phyloP scores from a whole-genome alignment of 1,284 basidiomycete genomes.

The Ceratobasidium sp. region DNA sequence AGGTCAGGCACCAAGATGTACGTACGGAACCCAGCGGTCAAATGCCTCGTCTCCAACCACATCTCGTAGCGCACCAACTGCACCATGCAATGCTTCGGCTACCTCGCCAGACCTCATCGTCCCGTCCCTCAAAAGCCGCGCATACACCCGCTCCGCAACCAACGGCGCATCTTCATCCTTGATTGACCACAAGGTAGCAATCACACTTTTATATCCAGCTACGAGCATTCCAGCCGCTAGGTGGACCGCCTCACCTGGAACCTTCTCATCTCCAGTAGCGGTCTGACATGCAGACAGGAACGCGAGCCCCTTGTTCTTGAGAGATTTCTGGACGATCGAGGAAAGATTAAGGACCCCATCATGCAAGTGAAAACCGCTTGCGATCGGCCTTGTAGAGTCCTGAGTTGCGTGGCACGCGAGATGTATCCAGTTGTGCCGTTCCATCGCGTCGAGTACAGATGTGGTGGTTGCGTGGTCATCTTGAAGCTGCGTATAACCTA shows the following conservation, averaged over 20 bases:
- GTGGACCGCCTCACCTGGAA: slow-evolving; percentile 34
- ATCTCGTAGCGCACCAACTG: neutral
- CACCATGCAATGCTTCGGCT: neutral
- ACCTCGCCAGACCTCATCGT: no score
- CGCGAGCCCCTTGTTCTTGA: slow-evolving; percentile 28
- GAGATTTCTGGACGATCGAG: neutral
- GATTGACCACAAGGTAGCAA: slow-evolving; percentile 33
- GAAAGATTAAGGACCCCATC: neutral
- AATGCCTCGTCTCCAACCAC: neutral
- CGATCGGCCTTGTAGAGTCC: neutral
- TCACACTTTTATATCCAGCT: slow-evolving; percentile 14
- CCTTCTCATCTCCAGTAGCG: slow-evolving; percentile 9
- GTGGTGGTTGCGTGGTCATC: neutral
- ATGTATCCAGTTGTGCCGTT: slow-evolving; percentile 11
- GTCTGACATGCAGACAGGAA: slow-evolving; percentile 43
- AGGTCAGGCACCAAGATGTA: neutral
- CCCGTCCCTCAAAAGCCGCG: no score
- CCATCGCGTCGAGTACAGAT: slow-evolving; percentile 7
- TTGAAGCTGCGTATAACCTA: neutral
- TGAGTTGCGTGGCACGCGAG: slow-evolving; percentile 19
- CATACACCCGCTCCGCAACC: slow-evolving; percentile 4
- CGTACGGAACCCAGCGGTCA: neutral
- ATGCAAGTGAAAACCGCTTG: slow-evolving; percentile 7
- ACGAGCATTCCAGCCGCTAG: slow-evolving; percentile 39
- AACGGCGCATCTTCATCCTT: slow-evolving; percentile 28